These are phyloP conservation scores for Ganoderma meredithae DNA, from an alignment of 1,284 basidiomycete genomes.

Conservation along the genomic window DNA sequence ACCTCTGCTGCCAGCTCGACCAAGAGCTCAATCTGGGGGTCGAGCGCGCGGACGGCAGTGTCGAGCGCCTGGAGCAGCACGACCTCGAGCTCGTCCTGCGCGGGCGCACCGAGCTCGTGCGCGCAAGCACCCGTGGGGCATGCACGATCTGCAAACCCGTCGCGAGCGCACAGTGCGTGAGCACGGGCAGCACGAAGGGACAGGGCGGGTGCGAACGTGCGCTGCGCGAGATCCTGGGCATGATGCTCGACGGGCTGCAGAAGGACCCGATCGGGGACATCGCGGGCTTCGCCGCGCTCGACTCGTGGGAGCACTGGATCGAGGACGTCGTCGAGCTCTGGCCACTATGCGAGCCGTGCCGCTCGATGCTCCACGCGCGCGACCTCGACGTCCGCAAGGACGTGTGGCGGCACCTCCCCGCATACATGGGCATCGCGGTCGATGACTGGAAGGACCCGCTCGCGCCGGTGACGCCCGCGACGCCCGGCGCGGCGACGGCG, in stretches of 20 bases:
- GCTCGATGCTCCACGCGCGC: constrained; percentile 32
- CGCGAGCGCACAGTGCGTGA: constrained; percentile 28
- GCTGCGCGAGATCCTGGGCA: constrained; percentile 31
- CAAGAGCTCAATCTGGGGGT: constrained; percentile 28
- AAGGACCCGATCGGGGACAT: constrained; percentile 35
- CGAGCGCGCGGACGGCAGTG: constrained; percentile 29
- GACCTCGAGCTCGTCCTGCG: constrained; percentile 34
- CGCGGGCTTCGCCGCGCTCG: constrained; percentile 32
- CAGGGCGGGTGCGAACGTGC: constrained; percentile 30
- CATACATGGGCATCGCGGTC: constrained; percentile 31
- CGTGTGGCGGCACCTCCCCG: constrained; percentile 31
- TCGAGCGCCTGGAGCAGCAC: constrained; percentile 29
- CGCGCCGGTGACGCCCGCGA: constrained; percentile 13
- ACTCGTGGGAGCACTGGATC: constrained; percentile 36
- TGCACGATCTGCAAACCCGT: constrained; percentile 30
- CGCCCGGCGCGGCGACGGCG: neutral
- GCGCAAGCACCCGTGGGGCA: constrained; percentile 33
- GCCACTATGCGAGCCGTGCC: constrained; percentile 34
- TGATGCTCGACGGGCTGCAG: constrained; percentile 35
- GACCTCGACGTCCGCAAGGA: constrained; percentile 30
- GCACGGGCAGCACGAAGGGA: neutral
- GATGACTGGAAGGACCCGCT: constrained; percentile 34
- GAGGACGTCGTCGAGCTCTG: constrained; percentile 35
- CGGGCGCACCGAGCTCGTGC: constrained; percentile 34
- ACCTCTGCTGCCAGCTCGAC: constrained; percentile 36